Conservation (phyloP, 305 asterid species). For the Fraxinus latifolia region DNA sequence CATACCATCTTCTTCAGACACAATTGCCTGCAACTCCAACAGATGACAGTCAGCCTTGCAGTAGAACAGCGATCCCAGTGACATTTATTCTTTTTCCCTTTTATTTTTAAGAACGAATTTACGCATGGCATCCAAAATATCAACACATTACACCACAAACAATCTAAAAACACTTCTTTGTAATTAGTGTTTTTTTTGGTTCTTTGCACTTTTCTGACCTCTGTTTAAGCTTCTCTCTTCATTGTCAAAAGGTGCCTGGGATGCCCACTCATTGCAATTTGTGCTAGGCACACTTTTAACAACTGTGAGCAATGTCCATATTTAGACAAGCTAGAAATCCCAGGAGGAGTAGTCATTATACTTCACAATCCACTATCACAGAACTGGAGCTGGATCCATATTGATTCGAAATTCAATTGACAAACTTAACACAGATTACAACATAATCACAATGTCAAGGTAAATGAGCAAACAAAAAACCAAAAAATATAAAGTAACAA, state of each 20-base stretch:
- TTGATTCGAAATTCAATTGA: not conserved
- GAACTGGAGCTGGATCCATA: not conserved
- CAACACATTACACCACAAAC: not conserved
- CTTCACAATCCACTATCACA: not conserved
- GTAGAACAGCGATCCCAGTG: not conserved
- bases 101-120: not conserved
- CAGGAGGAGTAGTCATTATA: not conserved
- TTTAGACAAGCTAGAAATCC: not conserved
- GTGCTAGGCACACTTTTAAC: not conserved
- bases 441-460: constrained; percentile 15
- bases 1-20: constrained; percentile 90
- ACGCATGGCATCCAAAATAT: not conserved
- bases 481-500: not conserved
- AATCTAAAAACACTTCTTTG: not conserved
- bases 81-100: not conserved
- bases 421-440: not conserved
- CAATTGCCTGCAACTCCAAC: constrained; percentile 66
- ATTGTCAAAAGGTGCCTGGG: not conserved
- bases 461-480: not conserved
- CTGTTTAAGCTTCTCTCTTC: not conserved
- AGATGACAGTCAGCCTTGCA: constrained; percentile 16
- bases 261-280: not conserved
- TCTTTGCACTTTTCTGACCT: not conserved
- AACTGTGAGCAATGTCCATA: not conserved
- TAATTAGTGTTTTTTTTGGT: not conserved